Percentiles rank a stretch among this genome's conserved stretches.
These are phyloP conservation scores for Aureobasidium vineae DNA, from an alignment of 2,329 filamentous ascomycete species.

Conservation along the genomic window DNA sequence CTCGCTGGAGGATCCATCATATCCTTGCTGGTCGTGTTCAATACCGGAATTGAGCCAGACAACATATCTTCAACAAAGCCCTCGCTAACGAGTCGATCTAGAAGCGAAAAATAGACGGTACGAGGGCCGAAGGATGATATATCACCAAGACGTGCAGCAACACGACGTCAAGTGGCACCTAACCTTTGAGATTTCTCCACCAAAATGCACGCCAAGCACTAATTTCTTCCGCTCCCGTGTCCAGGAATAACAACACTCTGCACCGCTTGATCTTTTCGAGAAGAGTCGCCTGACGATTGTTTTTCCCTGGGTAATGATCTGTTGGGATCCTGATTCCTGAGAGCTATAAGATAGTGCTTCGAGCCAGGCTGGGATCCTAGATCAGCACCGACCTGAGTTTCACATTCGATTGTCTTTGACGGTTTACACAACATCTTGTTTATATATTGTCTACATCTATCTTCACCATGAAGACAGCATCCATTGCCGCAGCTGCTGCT, in stretches of 20 bases:
- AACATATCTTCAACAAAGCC: not conserved
- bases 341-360: not conserved
- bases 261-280: not conserved
- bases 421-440: not conserved
- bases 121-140: not conserved
- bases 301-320: not conserved
- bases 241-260: constrained; percentile 2
- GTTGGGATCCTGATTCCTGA: not conserved
- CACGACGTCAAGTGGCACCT: not conserved
- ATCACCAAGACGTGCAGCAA: not conserved
- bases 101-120: not conserved
- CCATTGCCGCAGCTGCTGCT: not conserved
- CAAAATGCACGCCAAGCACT: constrained; percentile 9
- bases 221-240: not conserved
- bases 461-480: not conserved
- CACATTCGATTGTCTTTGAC: not conserved
- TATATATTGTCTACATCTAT: not conserved
- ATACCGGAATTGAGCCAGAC: not conserved
- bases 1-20: not conserved
- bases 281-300: not conserved
- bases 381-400: not conserved
- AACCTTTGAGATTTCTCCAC: not conserved
- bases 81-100: not conserved
- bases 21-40: not conserved
- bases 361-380: not conserved